Percentiles rank a stretch among this genome's conserved stretches.
Conservation (phyloP, 805 yeast genomes). For the Naumovozyma dairenensis region DNA sequence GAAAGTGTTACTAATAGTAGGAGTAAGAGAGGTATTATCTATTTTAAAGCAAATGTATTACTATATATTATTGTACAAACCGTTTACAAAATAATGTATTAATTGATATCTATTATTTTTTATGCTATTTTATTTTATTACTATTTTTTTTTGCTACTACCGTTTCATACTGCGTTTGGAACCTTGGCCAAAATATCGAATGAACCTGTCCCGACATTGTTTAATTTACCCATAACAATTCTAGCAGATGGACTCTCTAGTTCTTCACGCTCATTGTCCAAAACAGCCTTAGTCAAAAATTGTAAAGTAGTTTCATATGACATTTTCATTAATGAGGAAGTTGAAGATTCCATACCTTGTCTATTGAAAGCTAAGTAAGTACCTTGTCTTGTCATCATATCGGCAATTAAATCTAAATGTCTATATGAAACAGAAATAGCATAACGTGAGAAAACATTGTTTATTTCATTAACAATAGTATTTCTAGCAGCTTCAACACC, state of each 20-base stretch:
- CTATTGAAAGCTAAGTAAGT: slow-evolving; percentile 92
- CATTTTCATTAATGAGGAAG: slow-evolving; percentile 97
- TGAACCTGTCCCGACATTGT: slow-evolving; percentile 91
- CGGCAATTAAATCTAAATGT: slow-evolving; percentile 94
- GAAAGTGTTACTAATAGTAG: no score
- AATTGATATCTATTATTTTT: not conserved
- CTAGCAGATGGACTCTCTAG: slow-evolving; percentile 88
- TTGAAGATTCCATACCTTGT: slow-evolving; percentile 93
- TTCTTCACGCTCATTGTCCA: slow-evolving; percentile 82
- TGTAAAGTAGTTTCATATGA: slow-evolving; percentile 97
- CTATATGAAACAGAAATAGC: slow-evolving; percentile 89
- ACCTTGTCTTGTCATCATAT: slow-evolving; percentile 99
- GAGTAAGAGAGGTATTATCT: no score
- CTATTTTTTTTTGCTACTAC: not conserved
- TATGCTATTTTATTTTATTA: not conserved
- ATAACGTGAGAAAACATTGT: slow-evolving; percentile 90
- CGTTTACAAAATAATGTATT: no score
- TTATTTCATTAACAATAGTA: slow-evolving; percentile 91
- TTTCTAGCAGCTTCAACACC: slow-evolving; percentile 99
- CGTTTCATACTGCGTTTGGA: slow-evolving; percentile 15
- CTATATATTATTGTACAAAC: no score
- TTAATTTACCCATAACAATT: slow-evolving; percentile 82
- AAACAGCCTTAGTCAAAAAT: slow-evolving; percentile 90
- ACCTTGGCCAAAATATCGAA: slow-evolving; percentile 60
- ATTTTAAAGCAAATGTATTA: no score